phyloP scores from a whole-genome alignment of 257 asterid genomes.

The Nemophila menziesii region DNA sequence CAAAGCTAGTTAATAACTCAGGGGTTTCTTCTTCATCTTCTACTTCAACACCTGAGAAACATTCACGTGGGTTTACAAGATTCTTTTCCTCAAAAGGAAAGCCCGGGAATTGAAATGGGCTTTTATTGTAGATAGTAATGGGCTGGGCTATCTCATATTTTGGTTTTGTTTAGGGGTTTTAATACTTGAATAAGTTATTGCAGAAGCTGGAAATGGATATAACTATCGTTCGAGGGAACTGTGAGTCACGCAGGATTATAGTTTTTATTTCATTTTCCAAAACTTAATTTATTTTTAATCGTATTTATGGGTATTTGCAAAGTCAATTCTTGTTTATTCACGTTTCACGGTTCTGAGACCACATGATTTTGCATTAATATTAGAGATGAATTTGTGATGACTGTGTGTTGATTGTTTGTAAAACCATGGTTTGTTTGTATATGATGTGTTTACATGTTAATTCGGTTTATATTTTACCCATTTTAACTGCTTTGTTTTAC shows the following conservation, averaged over 20 bases:
- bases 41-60: constrained; percentile 52
- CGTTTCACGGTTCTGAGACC: no score
- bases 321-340: no score
- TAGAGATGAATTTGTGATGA: constrained; percentile 1
- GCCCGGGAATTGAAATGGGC: constrained; percentile 7
- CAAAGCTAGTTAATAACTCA: constrained; percentile 34
- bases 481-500: neutral
- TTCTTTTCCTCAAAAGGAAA: constrained; percentile 55
- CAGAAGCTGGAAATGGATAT: neutral
- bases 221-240: neutral
- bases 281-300: neutral
- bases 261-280: neutral
- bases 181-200: neutral
- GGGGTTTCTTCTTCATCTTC: constrained; percentile 40
- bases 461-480: neutral
- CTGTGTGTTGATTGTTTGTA: constrained; percentile 4
- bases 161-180: neutral
- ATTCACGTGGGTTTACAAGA: constrained; percentile 49
- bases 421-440: constrained; percentile 13
- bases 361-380: neutral
- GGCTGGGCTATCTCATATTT: neutral
- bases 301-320: neutral
- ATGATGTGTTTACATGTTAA: constrained; percentile 4
- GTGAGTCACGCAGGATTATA: neutral
- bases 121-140: neutral